A percentile compares a stretch with the other conserved stretches of the same genome.
These are phyloP conservation scores for Rubus idaeus DNA, from an alignment of 306 rosid species.

Conservation along the genomic window DNA sequence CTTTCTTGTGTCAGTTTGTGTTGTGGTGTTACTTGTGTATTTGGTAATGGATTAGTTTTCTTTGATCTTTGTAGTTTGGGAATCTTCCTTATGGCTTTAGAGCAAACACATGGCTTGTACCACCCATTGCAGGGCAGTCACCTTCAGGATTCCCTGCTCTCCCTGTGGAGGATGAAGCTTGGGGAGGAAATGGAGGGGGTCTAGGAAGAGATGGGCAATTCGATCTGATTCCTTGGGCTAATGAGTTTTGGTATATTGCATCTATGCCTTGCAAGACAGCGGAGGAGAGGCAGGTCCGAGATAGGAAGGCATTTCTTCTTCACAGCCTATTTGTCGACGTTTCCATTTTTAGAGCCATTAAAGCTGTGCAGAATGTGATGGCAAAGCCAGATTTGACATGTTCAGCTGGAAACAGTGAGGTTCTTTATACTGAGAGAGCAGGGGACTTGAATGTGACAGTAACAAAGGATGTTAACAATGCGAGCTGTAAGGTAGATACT, in stretches of 20 bases:
- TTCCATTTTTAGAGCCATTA: slow-evolving; percentile 79
- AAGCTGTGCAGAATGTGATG: slow-evolving; percentile 58
- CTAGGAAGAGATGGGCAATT: slow-evolving; percentile 71
- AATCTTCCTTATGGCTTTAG: slow-evolving; percentile 94
- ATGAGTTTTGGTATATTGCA: slow-evolving; percentile 71
- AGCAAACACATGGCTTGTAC: slow-evolving; percentile 98
- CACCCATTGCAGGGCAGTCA: slow-evolving; percentile 75
- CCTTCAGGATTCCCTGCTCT: slow-evolving; percentile 71
- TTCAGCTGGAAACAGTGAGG: slow-evolving; percentile 41
- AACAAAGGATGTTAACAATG: slow-evolving; percentile 71
- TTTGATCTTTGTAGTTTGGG: slow-evolving; percentile 66
- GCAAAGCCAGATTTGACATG: slow-evolving; percentile 32
- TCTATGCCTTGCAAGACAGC: slow-evolving; percentile 92
- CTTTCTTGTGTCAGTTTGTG: slow-evolving; percentile 12
- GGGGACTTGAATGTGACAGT: slow-evolving; percentile 82
- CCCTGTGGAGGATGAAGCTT: slow-evolving; percentile 79
- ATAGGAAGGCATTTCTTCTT: slow-evolving; percentile 90
- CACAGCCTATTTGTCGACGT: slow-evolving; percentile 91
- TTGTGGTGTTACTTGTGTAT: slow-evolving; percentile 2
- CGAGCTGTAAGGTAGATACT: slow-evolving; percentile 81
- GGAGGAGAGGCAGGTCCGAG: slow-evolving; percentile 93
- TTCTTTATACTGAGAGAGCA: slow-evolving; percentile 50
- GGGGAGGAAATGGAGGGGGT: slow-evolving; percentile 99
- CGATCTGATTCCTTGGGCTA: slow-evolving; percentile 87
- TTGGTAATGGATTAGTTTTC: not conserved